Evolutionary conservation across 208 protist species (phyloP).

Genomic region (Trypanosomatidae sp.): DNA sequence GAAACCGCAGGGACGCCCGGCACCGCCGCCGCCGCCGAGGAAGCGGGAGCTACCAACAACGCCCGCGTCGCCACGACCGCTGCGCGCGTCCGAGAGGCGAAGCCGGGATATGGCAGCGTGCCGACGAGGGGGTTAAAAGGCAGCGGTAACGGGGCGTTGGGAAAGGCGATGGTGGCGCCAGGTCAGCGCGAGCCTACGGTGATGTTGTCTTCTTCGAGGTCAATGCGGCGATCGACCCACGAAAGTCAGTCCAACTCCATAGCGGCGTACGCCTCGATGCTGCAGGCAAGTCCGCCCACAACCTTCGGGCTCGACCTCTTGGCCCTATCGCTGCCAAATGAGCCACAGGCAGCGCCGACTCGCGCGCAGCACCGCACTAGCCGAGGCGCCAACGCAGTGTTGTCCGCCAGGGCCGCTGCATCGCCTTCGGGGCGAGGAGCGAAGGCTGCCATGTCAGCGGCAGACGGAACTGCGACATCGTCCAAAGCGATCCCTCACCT

Average conservation of each 20-base stretch:
- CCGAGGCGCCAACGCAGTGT: background rate
- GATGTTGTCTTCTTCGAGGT: background rate
- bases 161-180: background rate
- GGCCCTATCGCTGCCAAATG: slow-evolving; percentile 11
- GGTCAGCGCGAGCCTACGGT: background rate
- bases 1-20: background rate
- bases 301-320: slow-evolving; percentile 23
- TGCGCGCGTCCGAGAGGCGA: background rate
- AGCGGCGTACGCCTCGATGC: slow-evolving; percentile 8
- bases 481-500: background rate
- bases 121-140: background rate
- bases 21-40: background rate
- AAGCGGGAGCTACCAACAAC: background rate
- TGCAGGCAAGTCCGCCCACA: slow-evolving; percentile 10
- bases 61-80: background rate
- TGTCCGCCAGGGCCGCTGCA: background rate
- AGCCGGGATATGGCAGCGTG: background rate
- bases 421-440: background rate
- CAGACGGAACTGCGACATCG: slow-evolving; percentile 11
- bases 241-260: slow-evolving; percentile 5
- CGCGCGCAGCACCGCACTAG: background rate
- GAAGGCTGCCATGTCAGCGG: background rate
- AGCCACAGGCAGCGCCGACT: slow-evolving; percentile 9
- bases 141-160: background rate
- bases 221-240: background rate